phyloP scores from a whole-genome alignment of 768 basidiomycete species.

The Boletellus ananiceps region DNA sequence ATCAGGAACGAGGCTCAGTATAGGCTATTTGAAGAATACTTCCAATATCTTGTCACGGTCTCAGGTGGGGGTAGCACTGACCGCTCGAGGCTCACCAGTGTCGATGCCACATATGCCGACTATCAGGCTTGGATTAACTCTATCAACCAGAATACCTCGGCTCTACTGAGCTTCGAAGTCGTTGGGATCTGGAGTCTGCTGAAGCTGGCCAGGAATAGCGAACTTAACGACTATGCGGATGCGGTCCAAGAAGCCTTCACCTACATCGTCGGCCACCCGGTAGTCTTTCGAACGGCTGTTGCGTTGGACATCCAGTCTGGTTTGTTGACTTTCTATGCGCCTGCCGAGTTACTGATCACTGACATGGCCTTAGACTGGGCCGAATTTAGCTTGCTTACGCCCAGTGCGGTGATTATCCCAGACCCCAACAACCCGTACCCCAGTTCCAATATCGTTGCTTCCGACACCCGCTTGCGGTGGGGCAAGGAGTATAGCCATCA shows the following conservation, averaged over 20 bases:
- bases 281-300: neutral
- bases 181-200: neutral
- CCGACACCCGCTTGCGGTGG: neutral
- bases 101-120: neutral
- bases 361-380: neutral
- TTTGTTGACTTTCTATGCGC: neutral
- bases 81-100: neutral
- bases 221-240: neutral
- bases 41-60: neutral
- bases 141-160: neutral
- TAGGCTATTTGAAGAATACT: neutral
- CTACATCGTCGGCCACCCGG: neutral
- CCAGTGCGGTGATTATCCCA: neutral
- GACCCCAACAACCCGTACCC: neutral
- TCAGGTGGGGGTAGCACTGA: neutral
- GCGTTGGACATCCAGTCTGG: neutral
- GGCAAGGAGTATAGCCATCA: neutral
- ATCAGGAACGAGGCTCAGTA: neutral
- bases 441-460: neutral
- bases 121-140: neutral
- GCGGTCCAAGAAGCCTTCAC: neutral
- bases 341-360: neutral
- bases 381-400: neutral
- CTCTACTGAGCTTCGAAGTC: neutral
- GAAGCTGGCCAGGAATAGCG: neutral